Conservation (phyloP, 768 basidiomycete species). For the Serendipita sp. region DNA sequence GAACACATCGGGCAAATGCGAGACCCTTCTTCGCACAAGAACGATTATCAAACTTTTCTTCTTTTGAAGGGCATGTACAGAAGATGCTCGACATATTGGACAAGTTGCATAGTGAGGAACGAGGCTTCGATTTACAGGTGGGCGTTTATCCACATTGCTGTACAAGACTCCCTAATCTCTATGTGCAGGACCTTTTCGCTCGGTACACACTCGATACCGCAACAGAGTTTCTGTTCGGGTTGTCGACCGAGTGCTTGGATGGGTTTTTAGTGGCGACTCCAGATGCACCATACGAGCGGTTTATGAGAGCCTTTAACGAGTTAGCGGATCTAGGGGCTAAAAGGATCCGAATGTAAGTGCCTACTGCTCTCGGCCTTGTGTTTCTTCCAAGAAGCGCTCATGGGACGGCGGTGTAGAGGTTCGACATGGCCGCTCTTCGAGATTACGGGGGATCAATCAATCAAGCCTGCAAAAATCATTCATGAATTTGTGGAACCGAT, state of each 20-base stretch:
- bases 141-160: no score
- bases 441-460: slow-evolving; percentile 25
- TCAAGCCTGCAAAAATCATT: slow-evolving; percentile 23
- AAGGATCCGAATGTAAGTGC: slow-evolving; percentile 13
- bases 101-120: slow-evolving; percentile 2
- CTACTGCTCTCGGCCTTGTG: background rate
- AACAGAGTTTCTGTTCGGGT: slow-evolving; percentile 60
- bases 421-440: slow-evolving; percentile 29
- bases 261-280: background rate
- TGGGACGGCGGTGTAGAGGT: slow-evolving; percentile 9
- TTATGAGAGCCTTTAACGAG: slow-evolving; percentile 11
- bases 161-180: background rate
- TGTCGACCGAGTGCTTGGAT: slow-evolving; percentile 33
- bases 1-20: slow-evolving; percentile 46
- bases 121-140: slow-evolving; percentile 12
- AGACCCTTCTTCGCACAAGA: slow-evolving; percentile 66
- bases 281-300: slow-evolving; percentile 4
- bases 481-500: slow-evolving; percentile 43
- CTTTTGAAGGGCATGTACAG: slow-evolving; percentile 41
- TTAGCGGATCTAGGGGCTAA: slow-evolving; percentile 7
- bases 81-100: slow-evolving; percentile 20
- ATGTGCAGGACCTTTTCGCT: slow-evolving; percentile 42
- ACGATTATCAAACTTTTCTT: slow-evolving; percentile 50
- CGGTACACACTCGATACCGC: slow-evolving; percentile 59
- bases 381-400: background rate